Evolutionary conservation across 2,329 filamentous ascomycete genomes (phyloP).

Genomic region (Trichoderma lentiforme): DNA sequence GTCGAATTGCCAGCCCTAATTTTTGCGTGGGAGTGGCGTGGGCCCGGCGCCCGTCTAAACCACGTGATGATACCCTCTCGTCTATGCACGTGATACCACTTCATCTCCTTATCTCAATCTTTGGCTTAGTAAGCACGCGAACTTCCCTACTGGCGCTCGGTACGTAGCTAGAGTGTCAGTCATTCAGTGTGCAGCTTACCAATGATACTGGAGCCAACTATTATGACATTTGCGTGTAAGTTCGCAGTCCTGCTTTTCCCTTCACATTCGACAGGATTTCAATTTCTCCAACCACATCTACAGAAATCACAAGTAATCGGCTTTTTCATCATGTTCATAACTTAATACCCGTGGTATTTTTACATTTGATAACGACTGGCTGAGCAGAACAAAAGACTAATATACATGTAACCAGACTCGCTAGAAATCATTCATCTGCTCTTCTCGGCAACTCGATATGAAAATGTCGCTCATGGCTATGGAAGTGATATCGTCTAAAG

Average conservation of each 20-base stretch:
- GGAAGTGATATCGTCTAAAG: neutral
- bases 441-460: neutral
- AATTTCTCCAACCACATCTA: neutral
- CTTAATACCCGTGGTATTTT: neutral
- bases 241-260: neutral
- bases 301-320: neutral
- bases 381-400: neutral
- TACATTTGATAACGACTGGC: neutral
- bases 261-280: neutral
- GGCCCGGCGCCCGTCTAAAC: conserved; percentile 24
- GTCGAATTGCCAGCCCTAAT: conserved; percentile 38
- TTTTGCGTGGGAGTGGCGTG: conserved; percentile 24
- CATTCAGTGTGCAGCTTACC: neutral
- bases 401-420: neutral
- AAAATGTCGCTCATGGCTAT: neutral
- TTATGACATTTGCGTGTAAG: neutral
- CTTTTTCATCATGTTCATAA: neutral
- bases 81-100: neutral
- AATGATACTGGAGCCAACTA: neutral
- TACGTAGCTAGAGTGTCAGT: no score
- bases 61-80: conserved; percentile 33
- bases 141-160: neutral
- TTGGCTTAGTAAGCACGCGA: neutral
- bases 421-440: neutral
- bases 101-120: neutral